Base-by-base conservation (phyloP, 2,329 filamentous ascomycete species). In the Penicillium brasilianum region DNA sequence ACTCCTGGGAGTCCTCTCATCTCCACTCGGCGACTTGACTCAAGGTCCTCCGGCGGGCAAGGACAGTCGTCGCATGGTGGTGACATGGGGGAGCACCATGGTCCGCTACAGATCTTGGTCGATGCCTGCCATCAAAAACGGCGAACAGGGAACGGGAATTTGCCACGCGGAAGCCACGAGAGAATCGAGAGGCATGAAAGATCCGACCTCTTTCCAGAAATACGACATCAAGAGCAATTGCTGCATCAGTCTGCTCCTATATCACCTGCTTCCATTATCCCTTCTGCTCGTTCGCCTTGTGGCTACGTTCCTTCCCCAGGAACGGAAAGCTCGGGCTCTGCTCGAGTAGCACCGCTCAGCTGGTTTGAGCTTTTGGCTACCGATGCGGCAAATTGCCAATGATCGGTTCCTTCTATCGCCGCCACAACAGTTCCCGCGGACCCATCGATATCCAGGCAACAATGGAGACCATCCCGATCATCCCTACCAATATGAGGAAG, bases 261-360 rank as follows among this genome's bases (percentile, higher is more conserved):
- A 20, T 16, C 43, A 13, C 43, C 4, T 4, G 20, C 13, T 8
- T 54, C 57, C 18, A 58, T 62, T 6, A 39, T 54, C 14, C 39
- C 39, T n/a, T 52, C 57, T 46, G 32, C 64, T 39, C n/a, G 39
- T 22, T 61, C 63, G 0, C 53, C 54, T 8, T 58, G 60, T 34
- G 61, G 61, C 8, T 65, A 63, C 48, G 60, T 62, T 4, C 58
- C 64, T 5, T 72, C 71, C 14, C 69, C 69, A n/a, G 69, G 63
- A 8, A 77, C 77, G 2, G 66, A 77, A 43, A 61, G 55, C 7
- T 76, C 76, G 13, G 76, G 75, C n/a, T 67, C 68, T 1, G 64
- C 76, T 14, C 77, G 80, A 48, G 74, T 77, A 14, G 81, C 80
- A n/a, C 80, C 81, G 5, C 68, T 81, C 53, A 77, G 80, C 62